Percentiles rank a stretch among this genome's conserved stretches.
Evolutionary conservation across 108 stramenopile species (phyloP).

Genomic region (Seminavis robusta): DNA sequence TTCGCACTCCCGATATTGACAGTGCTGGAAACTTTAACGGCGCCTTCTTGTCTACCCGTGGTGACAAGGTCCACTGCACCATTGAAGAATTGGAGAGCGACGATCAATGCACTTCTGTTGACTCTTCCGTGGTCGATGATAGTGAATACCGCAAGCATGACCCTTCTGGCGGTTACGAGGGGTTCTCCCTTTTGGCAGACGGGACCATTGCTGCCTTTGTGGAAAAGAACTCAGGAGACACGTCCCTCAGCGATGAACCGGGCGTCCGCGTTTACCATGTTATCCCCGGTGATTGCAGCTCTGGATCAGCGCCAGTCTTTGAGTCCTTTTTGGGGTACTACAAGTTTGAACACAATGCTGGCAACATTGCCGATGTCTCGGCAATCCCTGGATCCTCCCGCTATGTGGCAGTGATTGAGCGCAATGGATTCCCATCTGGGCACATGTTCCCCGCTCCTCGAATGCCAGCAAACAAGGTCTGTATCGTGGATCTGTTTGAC

Average conservation of each 20-base stretch:
- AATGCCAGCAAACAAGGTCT: constrained; percentile 35
- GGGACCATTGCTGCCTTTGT: constrained; percentile 29
- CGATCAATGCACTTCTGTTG: constrained; percentile 12
- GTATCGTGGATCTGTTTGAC: constrained; percentile 26
- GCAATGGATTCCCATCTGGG: constrained; percentile 32
- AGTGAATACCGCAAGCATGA: constrained; percentile 25
- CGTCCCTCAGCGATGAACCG: constrained; percentile 25
- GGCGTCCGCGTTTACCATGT: constrained; percentile 32
- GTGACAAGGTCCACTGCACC: constrained; percentile 40
- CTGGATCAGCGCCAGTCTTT: constrained; percentile 12
- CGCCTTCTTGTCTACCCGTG: constrained; percentile 25
- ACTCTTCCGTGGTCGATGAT: constrained; percentile 14
- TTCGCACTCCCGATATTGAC: constrained; percentile 37
- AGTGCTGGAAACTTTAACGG: constrained; percentile 15
- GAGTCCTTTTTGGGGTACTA: constrained; percentile 29
- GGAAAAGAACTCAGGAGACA: constrained; percentile 28
- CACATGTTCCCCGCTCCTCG: constrained; percentile 27
- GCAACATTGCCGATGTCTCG: constrained; percentile 40
- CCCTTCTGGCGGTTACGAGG: constrained; percentile 35
- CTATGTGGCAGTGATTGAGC: constrained; percentile 31
- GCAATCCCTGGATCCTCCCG: constrained; percentile 26
- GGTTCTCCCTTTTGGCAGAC: constrained; percentile 26
- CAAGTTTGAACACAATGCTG: constrained; percentile 24
- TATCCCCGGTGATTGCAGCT: constrained; percentile 13
- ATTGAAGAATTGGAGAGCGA: constrained; percentile 26